Evolutionary conservation across 148 eudicot genomes (phyloP).

Genomic region (Amaranthus palmeri): DNA sequence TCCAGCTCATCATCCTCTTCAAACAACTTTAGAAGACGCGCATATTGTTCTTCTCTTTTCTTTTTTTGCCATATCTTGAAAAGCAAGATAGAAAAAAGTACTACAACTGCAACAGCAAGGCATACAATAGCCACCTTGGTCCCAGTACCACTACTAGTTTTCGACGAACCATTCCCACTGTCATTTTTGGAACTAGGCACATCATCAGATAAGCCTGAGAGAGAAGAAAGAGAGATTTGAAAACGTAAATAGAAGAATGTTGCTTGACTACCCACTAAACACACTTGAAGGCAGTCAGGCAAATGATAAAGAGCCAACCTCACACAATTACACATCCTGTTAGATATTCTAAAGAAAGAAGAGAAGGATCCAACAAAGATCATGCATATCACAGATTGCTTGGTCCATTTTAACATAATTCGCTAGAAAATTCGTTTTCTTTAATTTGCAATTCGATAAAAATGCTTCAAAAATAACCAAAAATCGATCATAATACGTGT

Average conservation of each 20-base stretch:
- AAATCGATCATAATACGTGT: no score
- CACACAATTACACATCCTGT: background rate
- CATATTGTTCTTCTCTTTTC: constrained; percentile 87
- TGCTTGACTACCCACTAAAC: background rate
- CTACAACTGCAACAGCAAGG: constrained; percentile 42
- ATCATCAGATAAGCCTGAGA: constrained; percentile 57
- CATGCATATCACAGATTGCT: no score
- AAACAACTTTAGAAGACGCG: constrained; percentile 81
- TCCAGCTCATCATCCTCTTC: constrained; percentile 95
- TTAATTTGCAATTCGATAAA: no score
- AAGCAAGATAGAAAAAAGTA: constrained; percentile 49
- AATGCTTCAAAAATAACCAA: no score
- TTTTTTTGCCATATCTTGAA: constrained; percentile 85
- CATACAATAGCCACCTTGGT: constrained; percentile 47
- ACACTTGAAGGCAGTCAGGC: background rate
- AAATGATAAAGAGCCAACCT: background rate
- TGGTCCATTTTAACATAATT: no score
- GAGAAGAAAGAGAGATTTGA: background rate
- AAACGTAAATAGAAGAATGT: background rate
- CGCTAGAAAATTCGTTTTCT: no score
- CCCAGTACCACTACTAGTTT: constrained; percentile 47
- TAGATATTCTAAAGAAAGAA: background rate
- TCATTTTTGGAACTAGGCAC: constrained; percentile 35
- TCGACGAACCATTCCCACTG: constrained; percentile 13
- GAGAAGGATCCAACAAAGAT: no score